Evolutionary conservation across 2,329 filamentous ascomycete species (phyloP).

Genomic region (Colletotrichum nymphaeae): DNA sequence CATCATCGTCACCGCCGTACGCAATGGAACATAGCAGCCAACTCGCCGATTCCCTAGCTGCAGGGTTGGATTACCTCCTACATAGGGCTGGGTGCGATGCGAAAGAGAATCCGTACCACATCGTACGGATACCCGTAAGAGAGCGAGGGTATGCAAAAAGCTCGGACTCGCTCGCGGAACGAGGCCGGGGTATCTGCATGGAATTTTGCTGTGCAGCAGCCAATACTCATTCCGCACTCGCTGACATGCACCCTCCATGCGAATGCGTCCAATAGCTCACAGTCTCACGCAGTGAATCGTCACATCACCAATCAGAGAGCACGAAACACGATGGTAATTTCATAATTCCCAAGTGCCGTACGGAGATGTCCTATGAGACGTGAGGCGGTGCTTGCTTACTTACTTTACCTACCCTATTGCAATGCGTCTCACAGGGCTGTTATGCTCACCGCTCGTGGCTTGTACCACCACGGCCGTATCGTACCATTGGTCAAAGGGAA

Average conservation of each 20-base stretch:
- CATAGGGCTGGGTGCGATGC: slow-evolving; percentile 21
- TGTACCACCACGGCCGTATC: neutral
- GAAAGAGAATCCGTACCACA: neutral
- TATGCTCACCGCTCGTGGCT: slow-evolving; percentile 32
- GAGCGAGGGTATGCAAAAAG: neutral
- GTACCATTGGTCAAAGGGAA: neutral
- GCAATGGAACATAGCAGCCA: slow-evolving; percentile 30
- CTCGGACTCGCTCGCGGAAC: neutral
- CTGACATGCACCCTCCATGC: neutral
- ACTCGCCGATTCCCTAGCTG: slow-evolving; percentile 7
- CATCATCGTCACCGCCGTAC: neutral
- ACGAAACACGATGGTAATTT: neutral
- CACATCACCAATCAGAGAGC: neutral
- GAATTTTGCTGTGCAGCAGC: too few relatives aligned
- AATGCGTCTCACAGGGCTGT: neutral
- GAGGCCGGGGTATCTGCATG: too few relatives aligned
- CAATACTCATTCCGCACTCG: too few relatives aligned
- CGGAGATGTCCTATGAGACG: neutral
- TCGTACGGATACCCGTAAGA: neutral
- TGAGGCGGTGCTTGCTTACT: slow-evolving; percentile 19
- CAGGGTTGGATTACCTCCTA: slow-evolving; percentile 15
- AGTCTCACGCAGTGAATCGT: too few relatives aligned
- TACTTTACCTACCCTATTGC: too few relatives aligned
- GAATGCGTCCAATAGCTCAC: neutral
- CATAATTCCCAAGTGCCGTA: neutral